Evolutionary conservation across 768 basidiomycete species (phyloP).

Genomic region (Hebeloma cylindrosporum): DNA sequence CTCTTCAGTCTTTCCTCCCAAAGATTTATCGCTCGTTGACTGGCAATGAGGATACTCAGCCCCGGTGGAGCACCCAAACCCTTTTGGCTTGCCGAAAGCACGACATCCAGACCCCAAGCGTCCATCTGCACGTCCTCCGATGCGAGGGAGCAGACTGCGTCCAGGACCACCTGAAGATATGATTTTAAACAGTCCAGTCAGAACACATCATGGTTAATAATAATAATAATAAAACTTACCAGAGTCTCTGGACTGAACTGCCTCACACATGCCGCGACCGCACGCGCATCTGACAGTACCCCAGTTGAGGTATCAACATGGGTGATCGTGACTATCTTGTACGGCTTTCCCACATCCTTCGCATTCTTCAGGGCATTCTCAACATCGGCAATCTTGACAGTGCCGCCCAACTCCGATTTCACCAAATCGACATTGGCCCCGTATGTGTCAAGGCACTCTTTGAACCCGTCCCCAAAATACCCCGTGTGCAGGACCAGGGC

Average conservation of each 20-base stretch:
- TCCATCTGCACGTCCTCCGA: conserved; percentile 90
- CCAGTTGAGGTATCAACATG: conserved; percentile 89
- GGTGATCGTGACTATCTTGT: conserved; percentile 83
- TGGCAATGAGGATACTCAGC: conserved; percentile 75
- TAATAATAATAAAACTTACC: too few species aligned
- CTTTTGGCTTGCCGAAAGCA: conserved; percentile 80
- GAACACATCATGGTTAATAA: background rate
- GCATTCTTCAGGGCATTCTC: conserved; percentile 50
- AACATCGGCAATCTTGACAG: conserved; percentile 53
- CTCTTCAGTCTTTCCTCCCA: conserved; percentile 16
- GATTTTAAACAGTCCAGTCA: background rate
- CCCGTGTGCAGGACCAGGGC: conserved; percentile 82
- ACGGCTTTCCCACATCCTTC: conserved; percentile 49
- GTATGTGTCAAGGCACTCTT: conserved; percentile 76
- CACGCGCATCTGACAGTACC: conserved; percentile 77
- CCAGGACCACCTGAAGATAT: conserved; percentile 59
- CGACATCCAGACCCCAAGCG: conserved; percentile 83
- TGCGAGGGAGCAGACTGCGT: conserved; percentile 91
- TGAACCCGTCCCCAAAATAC: conserved; percentile 87
- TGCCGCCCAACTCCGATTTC: conserved; percentile 65
- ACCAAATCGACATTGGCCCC: conserved; percentile 78
- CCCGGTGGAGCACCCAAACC: conserved; percentile 88
- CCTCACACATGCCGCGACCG: conserved; percentile 64
- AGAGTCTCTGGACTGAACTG: conserved; percentile 79
- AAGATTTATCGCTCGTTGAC: conserved; percentile 67